Base-by-base conservation (phyloP, 768 basidiomycete genomes). In the Lentinus tigrinus region DNA sequence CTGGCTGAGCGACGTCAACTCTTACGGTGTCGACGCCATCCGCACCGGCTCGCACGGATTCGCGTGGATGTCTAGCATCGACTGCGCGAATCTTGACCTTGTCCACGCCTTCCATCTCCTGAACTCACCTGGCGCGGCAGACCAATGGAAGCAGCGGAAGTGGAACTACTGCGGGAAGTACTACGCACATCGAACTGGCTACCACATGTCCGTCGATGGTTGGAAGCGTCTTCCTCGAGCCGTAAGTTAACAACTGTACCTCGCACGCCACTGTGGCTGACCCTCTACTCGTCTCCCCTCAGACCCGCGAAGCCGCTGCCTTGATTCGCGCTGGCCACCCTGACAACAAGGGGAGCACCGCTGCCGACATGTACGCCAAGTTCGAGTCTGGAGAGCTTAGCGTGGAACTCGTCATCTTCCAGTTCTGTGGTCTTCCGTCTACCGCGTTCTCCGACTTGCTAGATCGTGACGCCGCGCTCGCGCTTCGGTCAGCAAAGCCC, bases 81-180 rank as follows among this genome's bases (percentile, higher is more conserved):
- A 55, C 24, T 47, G 43, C 44, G 19, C 44, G 9, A 21, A 34
- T 0, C 31, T 55, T 13, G 44, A 44, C 26, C 21, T 27, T n/a
- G 8, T 46, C 44, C 46, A 46, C 10, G 34, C 46, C 10, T 58
- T 58, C 47, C 57, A 58, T 28, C 51, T 58, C 14, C 44, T 53
- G 37, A 58, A 58, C 51, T 36, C 31, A 1, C 57, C 51, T 2
- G 14, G 36, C 16, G 13, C 3, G 19, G 6, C 16, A 34, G 39
- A 19, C 16, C 17, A 34, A 16, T 21, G 31, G 19, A 27, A 43
- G 8, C 44, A 21, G 1, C n/a, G 47, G 3, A 37, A 36, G 8
- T 58, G 46, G 46, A 37, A 13, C 28, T 58, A 58, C 11, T 26
- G 34, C 24, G 57, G 57, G 46, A 26, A 48, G 26, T 58, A 58